Conservation (phyloP, 106 monocot species). For the Gastrodia elata region DNA sequence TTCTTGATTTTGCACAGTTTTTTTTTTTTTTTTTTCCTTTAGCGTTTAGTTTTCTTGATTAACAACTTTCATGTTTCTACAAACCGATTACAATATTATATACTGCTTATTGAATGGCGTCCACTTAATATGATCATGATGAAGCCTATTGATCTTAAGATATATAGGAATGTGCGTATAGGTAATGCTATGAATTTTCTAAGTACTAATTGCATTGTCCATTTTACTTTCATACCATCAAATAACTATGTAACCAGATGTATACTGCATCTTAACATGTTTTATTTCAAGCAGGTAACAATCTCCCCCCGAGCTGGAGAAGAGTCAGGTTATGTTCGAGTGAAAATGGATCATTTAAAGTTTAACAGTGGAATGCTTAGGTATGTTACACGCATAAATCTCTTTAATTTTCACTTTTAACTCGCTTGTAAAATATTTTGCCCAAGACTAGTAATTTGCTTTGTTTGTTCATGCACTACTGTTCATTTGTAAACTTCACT, state of each 20-base stretch:
- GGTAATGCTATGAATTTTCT: not conserved
- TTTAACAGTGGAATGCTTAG: conserved; percentile 79
- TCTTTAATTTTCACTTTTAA: not conserved
- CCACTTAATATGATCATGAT: not conserved
- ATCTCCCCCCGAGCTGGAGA: conserved; percentile 92
- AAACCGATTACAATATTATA: not conserved
- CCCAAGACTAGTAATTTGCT: not conserved
- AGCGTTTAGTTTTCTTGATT: not conserved
- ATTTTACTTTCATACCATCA: not conserved
- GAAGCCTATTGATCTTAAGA: not conserved
- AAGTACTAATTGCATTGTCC: not conserved
- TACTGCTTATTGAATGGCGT: not conserved
- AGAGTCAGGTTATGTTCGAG: conserved; percentile 77
- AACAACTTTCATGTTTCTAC: not conserved
- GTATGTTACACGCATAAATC: conserved; percentile 12
- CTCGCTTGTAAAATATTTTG: not conserved
- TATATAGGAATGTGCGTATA: not conserved
- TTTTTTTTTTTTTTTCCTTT: not conserved
- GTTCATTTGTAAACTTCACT: not conserved
- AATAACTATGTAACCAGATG: not conserved
- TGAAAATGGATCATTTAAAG: conserved; percentile 85
- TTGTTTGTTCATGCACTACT: conserved; percentile 2
- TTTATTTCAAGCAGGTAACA: conserved; percentile 39
- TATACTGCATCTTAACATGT: not conserved
- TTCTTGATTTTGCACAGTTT: not conserved